These are phyloP conservation scores for Cyberlindnera petersonii DNA, from an alignment of 805 yeast genomes.

Conservation along the genomic window DNA sequence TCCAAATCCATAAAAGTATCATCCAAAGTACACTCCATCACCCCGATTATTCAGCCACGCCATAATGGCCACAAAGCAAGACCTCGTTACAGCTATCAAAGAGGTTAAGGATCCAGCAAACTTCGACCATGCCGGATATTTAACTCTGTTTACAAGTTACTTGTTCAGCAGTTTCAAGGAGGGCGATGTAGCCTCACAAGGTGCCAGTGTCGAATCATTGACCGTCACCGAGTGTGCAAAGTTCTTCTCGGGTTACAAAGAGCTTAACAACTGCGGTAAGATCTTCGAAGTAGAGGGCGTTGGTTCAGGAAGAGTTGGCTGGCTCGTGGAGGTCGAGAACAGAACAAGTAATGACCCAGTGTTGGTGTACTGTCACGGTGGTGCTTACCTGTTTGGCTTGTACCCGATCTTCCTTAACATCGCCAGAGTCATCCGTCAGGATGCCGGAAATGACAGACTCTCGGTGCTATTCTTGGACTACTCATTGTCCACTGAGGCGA, in stretches of 20 bases:
- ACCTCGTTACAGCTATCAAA: too few species aligned
- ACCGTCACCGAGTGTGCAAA: not conserved
- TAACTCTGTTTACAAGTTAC: not conserved
- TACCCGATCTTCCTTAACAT: slow-evolving; percentile 7
- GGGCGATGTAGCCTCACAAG: too few species aligned
- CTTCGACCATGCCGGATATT: not conserved
- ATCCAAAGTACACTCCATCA: too few species aligned
- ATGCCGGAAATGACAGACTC: slow-evolving; percentile 13
- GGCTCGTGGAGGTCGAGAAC: slow-evolving; percentile 28
- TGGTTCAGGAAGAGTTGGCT: slow-evolving; percentile 4
- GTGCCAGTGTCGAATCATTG: not conserved
- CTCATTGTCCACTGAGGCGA: slow-evolving; percentile 22
- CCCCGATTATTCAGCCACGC: too few species aligned
- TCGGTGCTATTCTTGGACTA: slow-evolving; percentile 29
- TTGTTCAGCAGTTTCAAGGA: too few species aligned
- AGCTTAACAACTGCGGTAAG: slow-evolving; percentile 2
- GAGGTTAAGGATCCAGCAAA: not conserved
- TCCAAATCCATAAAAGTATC: too few species aligned
- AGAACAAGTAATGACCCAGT: slow-evolving; percentile 21
- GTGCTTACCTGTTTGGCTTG: slow-evolving; percentile 15
- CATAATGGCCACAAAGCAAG: too few species aligned
- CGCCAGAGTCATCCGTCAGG: not conserved
- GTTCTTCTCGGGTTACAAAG: not conserved
- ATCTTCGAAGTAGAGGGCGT: slow-evolving; percentile 7
- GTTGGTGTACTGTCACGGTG: slow-evolving; percentile 18